phyloP scores from a whole-genome alignment of 257 asterid species.

The Anisodus acutangulus region DNA sequence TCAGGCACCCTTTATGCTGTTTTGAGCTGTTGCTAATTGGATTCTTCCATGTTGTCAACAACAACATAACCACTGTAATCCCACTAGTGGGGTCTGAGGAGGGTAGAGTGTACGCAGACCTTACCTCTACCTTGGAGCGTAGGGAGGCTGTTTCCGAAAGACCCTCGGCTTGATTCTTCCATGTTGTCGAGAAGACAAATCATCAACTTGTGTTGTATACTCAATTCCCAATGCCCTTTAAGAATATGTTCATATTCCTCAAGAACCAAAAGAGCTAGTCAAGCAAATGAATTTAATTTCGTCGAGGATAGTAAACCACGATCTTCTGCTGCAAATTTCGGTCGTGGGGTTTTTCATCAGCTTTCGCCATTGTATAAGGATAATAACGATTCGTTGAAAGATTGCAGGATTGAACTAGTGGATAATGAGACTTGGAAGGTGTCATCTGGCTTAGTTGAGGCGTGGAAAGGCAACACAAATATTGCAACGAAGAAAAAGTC shows the following conservation, averaged over 20 bases:
- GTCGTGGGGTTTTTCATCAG: constrained; percentile 44
- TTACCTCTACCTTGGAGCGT: too few species aligned
- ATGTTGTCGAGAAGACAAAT: not conserved
- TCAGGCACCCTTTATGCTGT: constrained; percentile 26
- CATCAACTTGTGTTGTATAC: not conserved
- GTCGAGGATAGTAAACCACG: not conserved
- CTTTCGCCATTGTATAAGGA: constrained; percentile 63
- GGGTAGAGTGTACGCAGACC: too few species aligned
- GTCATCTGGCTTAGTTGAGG: constrained; percentile 67
- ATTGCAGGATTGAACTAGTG: constrained; percentile 57
- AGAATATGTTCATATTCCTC: constrained; percentile 17
- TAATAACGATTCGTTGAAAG: constrained; percentile 36
- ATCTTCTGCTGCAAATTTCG: constrained; percentile 31
- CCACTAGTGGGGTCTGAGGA: too few species aligned
- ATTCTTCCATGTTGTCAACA: not conserved
- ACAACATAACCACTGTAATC: too few species aligned
- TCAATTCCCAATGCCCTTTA: constrained; percentile 4
- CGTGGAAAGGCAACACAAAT: constrained; percentile 53
- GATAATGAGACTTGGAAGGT: constrained; percentile 73
- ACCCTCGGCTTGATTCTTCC: not conserved
- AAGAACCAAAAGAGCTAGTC: constrained; percentile 9
- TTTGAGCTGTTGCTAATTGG: not conserved
- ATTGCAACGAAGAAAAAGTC: constrained; percentile 31
- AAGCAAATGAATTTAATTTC: not conserved
- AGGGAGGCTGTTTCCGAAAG: too few species aligned